phyloP scores from a whole-genome alignment of 306 rosid genomes.

The Hippophae gyantsensis region DNA sequence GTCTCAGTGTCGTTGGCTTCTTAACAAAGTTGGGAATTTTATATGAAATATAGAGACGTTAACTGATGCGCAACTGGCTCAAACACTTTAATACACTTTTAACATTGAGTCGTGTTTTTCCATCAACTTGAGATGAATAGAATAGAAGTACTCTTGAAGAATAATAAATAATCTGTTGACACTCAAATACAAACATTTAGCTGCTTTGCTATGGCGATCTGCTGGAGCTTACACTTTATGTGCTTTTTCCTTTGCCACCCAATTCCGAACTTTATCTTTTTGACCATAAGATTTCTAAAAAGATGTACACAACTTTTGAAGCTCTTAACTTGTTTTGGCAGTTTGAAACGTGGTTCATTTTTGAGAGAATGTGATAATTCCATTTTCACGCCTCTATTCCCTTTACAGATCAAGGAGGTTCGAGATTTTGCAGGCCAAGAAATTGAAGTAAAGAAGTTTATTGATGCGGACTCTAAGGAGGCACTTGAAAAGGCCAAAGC shows the following conservation, averaged over 20 bases:
- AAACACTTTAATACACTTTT: no score
- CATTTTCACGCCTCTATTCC: conserved; percentile 11
- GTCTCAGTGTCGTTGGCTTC: background rate
- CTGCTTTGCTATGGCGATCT: background rate
- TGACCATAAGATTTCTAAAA: background rate
- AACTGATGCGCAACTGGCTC: no score
- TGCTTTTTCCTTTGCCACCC: background rate
- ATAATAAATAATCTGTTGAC: background rate
- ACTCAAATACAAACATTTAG: background rate
- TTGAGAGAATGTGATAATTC: conserved; percentile 8
- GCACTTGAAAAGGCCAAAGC: conserved; percentile 61
- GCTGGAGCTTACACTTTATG: conserved; percentile 1
- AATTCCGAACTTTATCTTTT: no score
- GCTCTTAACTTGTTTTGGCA: background rate
- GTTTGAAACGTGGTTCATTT: conserved; percentile 6
- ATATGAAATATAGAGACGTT: background rate
- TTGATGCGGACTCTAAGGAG: conserved; percentile 87
- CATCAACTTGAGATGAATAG: no score
- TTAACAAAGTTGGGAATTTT: background rate
- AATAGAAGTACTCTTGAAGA: no score
- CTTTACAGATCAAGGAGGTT: conserved; percentile 70
- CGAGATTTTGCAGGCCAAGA: conserved; percentile 96
- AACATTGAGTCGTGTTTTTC: no score
- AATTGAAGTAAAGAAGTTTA: conserved; percentile 66
- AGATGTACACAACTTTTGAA: conserved; percentile 3